These are phyloP conservation scores for Exophiala bonariae DNA, from an alignment of 2,329 filamentous ascomycete species.

Conservation along the genomic window DNA sequence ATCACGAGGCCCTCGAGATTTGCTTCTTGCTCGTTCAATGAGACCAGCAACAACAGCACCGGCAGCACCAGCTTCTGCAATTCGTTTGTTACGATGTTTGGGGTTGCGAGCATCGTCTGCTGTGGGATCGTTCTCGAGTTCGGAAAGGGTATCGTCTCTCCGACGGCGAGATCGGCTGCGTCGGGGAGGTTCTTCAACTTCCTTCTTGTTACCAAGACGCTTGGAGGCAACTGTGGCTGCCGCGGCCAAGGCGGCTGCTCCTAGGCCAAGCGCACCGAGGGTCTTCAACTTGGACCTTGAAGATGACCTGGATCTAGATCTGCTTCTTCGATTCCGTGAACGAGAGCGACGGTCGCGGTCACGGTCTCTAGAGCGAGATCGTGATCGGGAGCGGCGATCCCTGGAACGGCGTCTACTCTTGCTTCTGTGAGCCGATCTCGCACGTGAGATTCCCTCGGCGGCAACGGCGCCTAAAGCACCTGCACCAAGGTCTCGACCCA, in stretches of 20 bases:
- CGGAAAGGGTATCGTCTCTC: constrained; percentile 16
- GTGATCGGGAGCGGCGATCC: constrained; percentile 35
- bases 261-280: constrained; percentile 52
- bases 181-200: constrained; percentile 48
- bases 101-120: constrained; percentile 38
- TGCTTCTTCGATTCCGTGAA: constrained; percentile 30
- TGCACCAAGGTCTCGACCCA: constrained; percentile 56
- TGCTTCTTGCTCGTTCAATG: constrained; percentile 57
- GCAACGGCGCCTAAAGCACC: constrained; percentile 62
- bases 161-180: constrained; percentile 31
- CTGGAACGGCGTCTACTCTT: constrained; percentile 44
- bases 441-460: constrained; percentile 57
- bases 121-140: constrained; percentile 25
- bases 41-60: constrained; percentile 64
- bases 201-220: constrained; percentile 48
- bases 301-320: constrained; percentile 42
- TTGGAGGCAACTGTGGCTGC: constrained; percentile 60
- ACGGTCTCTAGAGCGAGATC: constrained; percentile 33
- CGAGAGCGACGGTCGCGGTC: constrained; percentile 29
- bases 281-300: constrained; percentile 53
- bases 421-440: constrained; percentile 50
- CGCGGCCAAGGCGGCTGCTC: constrained; percentile 61
- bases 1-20: constrained; percentile 56
- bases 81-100: constrained; percentile 57
- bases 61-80: constrained; percentile 62